A percentile compares a stretch with the other conserved stretches of the same genome.
Conservation (phyloP, 225 moss, liverwort and hornwort genomes). For the Polytrichum formosum region DNA sequence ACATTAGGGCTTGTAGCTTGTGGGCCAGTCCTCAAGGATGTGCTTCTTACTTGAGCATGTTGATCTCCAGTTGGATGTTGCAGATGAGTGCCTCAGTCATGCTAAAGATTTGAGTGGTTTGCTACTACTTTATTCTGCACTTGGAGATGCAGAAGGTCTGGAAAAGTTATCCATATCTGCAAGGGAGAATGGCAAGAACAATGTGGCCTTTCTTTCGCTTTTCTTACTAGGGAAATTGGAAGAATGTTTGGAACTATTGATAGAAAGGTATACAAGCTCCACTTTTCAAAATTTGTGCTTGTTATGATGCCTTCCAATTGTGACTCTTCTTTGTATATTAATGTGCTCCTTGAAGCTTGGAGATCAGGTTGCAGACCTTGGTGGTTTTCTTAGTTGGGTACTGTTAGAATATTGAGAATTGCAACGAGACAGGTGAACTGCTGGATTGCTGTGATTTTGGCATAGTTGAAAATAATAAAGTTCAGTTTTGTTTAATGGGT, state of each 20-base stretch:
- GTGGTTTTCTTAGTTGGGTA: too few species aligned
- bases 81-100: constrained; percentile 85
- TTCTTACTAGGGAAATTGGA: constrained; percentile 85
- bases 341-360: not conserved
- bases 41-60: not conserved
- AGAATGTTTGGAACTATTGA: constrained; percentile 84
- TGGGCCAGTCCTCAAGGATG: too few species aligned
- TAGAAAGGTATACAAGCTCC: constrained; percentile 58
- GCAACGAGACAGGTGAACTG: too few species aligned
- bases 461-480: too few species aligned
- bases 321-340: not conserved
- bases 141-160: constrained; percentile 77
- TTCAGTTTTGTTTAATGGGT: not conserved
- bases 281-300: not conserved
- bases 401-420: too few species aligned
- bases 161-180: constrained; percentile 68
- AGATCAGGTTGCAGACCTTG: too few species aligned
- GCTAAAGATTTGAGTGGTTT: constrained; percentile 93
- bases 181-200: constrained; percentile 88
- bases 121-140: constrained; percentile 81
- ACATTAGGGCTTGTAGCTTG: too few species aligned
- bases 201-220: constrained; percentile 87
- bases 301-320: too few species aligned
- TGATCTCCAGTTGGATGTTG: constrained; percentile 73
- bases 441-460: too few species aligned